Conservation (phyloP, 169 alveolate species). For the Neospora caninum region DNA sequence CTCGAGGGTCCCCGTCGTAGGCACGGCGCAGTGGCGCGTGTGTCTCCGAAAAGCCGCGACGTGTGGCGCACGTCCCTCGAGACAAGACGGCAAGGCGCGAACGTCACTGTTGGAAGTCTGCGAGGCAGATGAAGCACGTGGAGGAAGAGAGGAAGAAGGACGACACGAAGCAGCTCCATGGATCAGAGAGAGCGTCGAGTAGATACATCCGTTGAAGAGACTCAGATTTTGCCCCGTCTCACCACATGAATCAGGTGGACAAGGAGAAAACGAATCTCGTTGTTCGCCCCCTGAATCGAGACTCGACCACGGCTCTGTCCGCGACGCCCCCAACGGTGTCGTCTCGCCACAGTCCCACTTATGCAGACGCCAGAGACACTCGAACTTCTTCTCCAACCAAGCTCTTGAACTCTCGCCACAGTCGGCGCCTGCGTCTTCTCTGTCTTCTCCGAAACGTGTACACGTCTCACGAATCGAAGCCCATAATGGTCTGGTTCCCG, state of each 20-base stretch:
- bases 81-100: too few species aligned
- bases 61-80: too few species aligned
- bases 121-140: neutral
- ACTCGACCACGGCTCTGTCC: neutral
- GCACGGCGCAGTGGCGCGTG: too few species aligned
- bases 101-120: neutral
- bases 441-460: too few species aligned
- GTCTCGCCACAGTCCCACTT: slow-evolving; percentile 7
- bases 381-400: slow-evolving; percentile 45
- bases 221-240: neutral
- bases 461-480: too few species aligned
- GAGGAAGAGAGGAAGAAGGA: neutral
- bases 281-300: neutral
- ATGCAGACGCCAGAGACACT: slow-evolving; percentile 57
- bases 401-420: neutral
- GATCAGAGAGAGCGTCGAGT: neutral
- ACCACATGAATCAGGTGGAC: neutral
- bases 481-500: too few species aligned
- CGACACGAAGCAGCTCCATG: slow-evolving; percentile 2
- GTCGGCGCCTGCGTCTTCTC: neutral
- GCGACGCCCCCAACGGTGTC: neutral
- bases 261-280: neutral
- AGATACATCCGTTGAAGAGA: slow-evolving; percentile 17
- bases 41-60: too few species aligned
- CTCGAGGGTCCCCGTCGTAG: too few species aligned